These are phyloP conservation scores for Fraxinus nigra DNA, from an alignment of 305 asterid species.

Conservation along the genomic window DNA sequence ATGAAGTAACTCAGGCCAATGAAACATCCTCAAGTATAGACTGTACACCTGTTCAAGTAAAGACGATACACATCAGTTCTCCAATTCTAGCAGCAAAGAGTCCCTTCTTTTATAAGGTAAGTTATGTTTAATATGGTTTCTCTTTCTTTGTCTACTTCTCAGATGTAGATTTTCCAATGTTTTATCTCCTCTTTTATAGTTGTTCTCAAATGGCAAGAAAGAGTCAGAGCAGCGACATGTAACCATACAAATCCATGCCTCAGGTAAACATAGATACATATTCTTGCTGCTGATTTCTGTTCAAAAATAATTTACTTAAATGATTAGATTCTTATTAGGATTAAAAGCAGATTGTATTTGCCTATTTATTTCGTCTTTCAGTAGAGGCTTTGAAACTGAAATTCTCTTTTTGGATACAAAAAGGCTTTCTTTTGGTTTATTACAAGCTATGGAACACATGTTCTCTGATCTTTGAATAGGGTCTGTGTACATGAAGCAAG, in stretches of 20 bases:
- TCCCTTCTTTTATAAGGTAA: conserved; percentile 69
- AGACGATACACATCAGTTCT: conserved; percentile 74
- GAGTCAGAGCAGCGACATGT: conserved; percentile 65
- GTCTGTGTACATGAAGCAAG: neutral
- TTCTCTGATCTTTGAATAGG: neutral
- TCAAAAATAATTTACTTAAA: neutral
- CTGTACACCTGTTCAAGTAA: conserved; percentile 38
- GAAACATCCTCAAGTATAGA: conserved; percentile 45
- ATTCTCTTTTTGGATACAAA: neutral
- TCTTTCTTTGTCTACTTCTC: conserved; percentile 5
- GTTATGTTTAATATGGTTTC: conserved; percentile 8
- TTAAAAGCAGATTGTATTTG: neutral
- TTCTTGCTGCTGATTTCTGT: neutral
- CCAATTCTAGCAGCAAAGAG: conserved; percentile 91
- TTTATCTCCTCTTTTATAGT: conserved; percentile 37
- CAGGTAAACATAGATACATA: conserved; percentile 47
- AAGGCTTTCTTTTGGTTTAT: neutral
- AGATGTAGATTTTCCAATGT: conserved; percentile 15
- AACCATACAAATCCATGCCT: conserved; percentile 61
- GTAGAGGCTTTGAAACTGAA: neutral
- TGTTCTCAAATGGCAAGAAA: conserved; percentile 72
- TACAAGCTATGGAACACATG: neutral
- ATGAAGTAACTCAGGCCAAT: conserved; percentile 31
- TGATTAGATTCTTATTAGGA: neutral
- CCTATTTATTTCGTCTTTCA: neutral